These are phyloP conservation scores for Licmophora abbreviata DNA, from an alignment of 108 stramenopile genomes.

Conservation along the genomic window DNA sequence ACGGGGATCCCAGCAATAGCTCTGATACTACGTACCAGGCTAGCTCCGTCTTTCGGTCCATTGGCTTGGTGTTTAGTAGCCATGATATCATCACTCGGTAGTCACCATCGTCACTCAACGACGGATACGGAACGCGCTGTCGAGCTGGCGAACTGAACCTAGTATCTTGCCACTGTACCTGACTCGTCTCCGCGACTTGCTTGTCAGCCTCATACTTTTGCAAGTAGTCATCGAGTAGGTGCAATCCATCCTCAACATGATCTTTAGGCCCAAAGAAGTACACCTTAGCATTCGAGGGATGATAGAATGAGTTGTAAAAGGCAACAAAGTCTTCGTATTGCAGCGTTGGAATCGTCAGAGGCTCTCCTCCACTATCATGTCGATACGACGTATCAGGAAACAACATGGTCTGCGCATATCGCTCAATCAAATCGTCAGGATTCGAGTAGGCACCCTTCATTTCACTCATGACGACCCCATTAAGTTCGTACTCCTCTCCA, in stretches of 20 bases:
- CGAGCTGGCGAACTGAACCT: slow-evolving; percentile 26
- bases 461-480: slow-evolving; percentile 87
- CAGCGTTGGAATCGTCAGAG: slow-evolving; percentile 70
- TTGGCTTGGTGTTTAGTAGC: slow-evolving; percentile 72
- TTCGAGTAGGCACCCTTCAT: slow-evolving; percentile 90
- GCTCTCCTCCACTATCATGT: slow-evolving; percentile 86
- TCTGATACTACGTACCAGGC: slow-evolving; percentile 73
- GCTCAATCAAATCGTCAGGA: slow-evolving; percentile 66
- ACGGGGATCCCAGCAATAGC: slow-evolving; percentile 64
- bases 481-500: slow-evolving; percentile 35
- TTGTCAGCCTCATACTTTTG: slow-evolving; percentile 40
- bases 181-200: slow-evolving; percentile 20
- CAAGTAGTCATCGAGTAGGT: slow-evolving; percentile 55
- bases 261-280: slow-evolving; percentile 89
- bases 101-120: slow-evolving; percentile 24
- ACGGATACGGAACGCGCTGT: slow-evolving; percentile 34
- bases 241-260: slow-evolving; percentile 62
- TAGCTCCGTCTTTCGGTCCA: slow-evolving; percentile 58
- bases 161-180: slow-evolving; percentile 28
- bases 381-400: slow-evolving; percentile 86
- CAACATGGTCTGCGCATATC: slow-evolving; percentile 61
- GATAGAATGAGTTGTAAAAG: slow-evolving; percentile 87
- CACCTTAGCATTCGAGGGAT: slow-evolving; percentile 86
- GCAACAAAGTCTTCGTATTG: slow-evolving; percentile 72
- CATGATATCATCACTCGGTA: slow-evolving; percentile 77